These are phyloP conservation scores for Linum usitatissimum DNA, from an alignment of 345 rosid species.

Conservation along the genomic window DNA sequence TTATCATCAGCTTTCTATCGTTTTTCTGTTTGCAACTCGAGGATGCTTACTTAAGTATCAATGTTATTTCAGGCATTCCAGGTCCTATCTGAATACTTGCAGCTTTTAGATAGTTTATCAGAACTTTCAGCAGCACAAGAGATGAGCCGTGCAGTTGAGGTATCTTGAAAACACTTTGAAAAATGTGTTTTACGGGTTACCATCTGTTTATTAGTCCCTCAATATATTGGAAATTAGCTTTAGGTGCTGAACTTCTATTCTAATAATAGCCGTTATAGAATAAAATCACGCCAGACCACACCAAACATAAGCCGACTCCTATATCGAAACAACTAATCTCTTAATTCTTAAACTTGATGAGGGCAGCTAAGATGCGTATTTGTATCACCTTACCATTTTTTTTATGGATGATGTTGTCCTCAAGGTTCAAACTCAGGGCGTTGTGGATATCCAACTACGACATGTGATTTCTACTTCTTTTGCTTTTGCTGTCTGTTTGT, in stretches of 20 bases:
- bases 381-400: too few species aligned
- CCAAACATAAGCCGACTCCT: too few species aligned
- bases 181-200: background rate
- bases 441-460: background rate
- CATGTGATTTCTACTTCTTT: conserved; percentile 13
- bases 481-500: background rate
- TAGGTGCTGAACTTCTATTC: too few species aligned
- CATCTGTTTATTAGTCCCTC: conserved; percentile 1
- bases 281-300: too few species aligned
- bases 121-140: conserved; percentile 81
- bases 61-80: conserved; percentile 71
- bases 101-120: conserved; percentile 77
- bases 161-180: conserved; percentile 19
- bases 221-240: too few species aligned
- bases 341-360: too few species aligned
- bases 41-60: conserved; percentile 14
- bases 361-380: too few species aligned
- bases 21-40: conserved; percentile 6
- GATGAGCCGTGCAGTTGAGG: conserved; percentile 98
- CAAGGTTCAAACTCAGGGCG: too few species aligned
- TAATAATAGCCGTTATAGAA: too few species aligned
- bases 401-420: too few species aligned
- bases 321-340: too few species aligned
- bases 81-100: conserved; percentile 92
- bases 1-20: background rate